Evolutionary conservation across 2,329 filamentous ascomycete genomes (phyloP).

Genomic region (Rosellinia necatrix): DNA sequence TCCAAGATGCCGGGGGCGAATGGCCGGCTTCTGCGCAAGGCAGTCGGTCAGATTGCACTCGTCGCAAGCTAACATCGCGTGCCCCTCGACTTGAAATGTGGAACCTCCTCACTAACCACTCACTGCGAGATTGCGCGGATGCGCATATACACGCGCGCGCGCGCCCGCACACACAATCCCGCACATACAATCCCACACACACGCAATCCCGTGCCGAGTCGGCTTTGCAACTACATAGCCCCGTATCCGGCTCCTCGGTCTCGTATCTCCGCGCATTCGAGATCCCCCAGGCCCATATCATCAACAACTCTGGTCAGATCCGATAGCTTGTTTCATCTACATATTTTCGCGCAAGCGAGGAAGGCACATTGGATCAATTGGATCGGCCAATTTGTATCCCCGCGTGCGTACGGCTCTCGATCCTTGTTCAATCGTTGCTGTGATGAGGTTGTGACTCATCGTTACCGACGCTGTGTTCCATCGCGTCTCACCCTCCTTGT

Average conservation of each 20-base stretch:
- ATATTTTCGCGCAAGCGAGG: slow-evolving; percentile 5
- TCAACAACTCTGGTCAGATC: no score
- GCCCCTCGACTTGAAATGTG: neutral
- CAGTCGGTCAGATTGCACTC: slow-evolving; percentile 1
- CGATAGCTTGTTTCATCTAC: no score
- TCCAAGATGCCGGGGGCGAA: neutral
- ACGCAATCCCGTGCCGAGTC: neutral
- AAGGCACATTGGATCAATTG: slow-evolving; percentile 21
- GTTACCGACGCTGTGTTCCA: slow-evolving; percentile 26
- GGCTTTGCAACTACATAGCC: neutral
- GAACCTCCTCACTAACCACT: neutral
- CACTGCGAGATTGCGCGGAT: slow-evolving; percentile 13
- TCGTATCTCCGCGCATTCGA: slow-evolving; percentile 8
- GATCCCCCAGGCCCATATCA: neutral
- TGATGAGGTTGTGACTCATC: slow-evolving; percentile 33
- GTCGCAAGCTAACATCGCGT: neutral
- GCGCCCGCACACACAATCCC: no score
- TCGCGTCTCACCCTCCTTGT: slow-evolving; percentile 24
- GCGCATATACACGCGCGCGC: no score
- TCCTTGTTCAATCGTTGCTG: neutral
- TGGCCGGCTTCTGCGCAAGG: slow-evolving; percentile 23
- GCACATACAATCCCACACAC: no score
- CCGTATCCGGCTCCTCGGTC: slow-evolving; percentile 17
- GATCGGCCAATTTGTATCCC: slow-evolving; percentile 24
- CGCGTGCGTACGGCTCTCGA: slow-evolving; percentile 5